Evolutionary conservation across 2,329 filamentous ascomycete genomes (phyloP), one percentile per base, ranked within the genome.

Genomic region (Phialophora chinensis): DNA sequence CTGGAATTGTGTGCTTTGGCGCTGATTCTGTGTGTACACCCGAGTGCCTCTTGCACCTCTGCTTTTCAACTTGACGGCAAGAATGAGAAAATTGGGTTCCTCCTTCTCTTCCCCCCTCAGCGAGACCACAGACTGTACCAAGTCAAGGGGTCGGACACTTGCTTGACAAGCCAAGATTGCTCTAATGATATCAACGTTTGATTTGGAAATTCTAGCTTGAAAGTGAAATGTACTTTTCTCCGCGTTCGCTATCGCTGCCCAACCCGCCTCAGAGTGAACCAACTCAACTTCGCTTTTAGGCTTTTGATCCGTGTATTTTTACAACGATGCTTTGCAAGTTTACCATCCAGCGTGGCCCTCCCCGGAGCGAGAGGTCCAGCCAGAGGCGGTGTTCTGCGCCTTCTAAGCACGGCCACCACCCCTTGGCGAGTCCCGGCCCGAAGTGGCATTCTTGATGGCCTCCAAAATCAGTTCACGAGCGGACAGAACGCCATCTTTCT

Each of bases 401-500:
- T 14, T 33, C 50, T 66, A 62, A 23, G 52, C 31, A 23, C 58
- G 59, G 42, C 53, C 63, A 44, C 29, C 59, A 29, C 49, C 59
- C 20, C 59, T 38, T 4, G 59, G 54, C 12, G 52, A 47, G 33
- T 54, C 50, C 52, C 65, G 63, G 33, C 62, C 65, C 8, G 59
- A 58, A 33, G 65, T 58, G 38, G 87, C 89, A 64, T 89, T 87
- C 62, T 86, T 84, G 11, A 98, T 91, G 70, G 93, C 91, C 67
- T 92, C 88, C 68, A 99, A 81, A 68, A 99, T 97, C 77, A 96
- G 84, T 66, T 96, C 89, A 81, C 90, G 93, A 58, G 95, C 95
- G 78, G 91, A 86, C 79, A 97, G 92, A 44, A 96, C 88, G 12
- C 91, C 92, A 17, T 92, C 90, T 75, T 86, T 87, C 63, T 85